Evolutionary conservation across 306 rosid species (phyloP).

Genomic region (Comarum palustre): DNA sequence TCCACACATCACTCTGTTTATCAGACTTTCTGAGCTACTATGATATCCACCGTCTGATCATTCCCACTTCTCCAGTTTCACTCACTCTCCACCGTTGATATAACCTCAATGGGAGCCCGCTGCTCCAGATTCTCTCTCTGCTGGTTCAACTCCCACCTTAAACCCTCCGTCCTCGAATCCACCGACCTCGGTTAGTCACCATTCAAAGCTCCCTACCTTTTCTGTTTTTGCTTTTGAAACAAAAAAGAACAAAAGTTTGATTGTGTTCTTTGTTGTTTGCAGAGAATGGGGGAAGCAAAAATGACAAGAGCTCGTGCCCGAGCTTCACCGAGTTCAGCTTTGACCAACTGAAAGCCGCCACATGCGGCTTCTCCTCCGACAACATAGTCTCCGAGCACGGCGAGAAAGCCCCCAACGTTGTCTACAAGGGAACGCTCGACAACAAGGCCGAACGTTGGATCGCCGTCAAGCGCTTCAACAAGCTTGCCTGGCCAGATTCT

Average conservation of each 20-base stretch:
- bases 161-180: slow-evolving; percentile 72
- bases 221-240: slow-evolving; percentile 1
- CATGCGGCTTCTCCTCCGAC: slow-evolving; percentile 66
- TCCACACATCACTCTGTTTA: slow-evolving; percentile 8
- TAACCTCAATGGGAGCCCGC: slow-evolving; percentile 67
- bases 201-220: not conserved
- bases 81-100: slow-evolving; percentile 13
- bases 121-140: slow-evolving; percentile 89
- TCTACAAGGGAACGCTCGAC: slow-evolving; percentile 73
- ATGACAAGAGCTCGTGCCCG: slow-evolving; percentile 46
- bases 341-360: slow-evolving; percentile 67
- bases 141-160: slow-evolving; percentile 79
- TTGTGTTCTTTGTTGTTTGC: slow-evolving; percentile 24
- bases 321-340: slow-evolving; percentile 67
- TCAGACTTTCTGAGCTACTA: not conserved
- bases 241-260: not conserved
- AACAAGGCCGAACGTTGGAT: slow-evolving; percentile 43
- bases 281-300: slow-evolving; percentile 74
- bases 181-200: slow-evolving; percentile 59
- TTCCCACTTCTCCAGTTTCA: not conserved
- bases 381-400: slow-evolving; percentile 93
- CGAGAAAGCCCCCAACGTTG: slow-evolving; percentile 88
- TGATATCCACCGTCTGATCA: slow-evolving; percentile 3
- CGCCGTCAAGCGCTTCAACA: slow-evolving; percentile 91
- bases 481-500: slow-evolving; percentile 89